Percentiles rank a stretch among this genome's conserved stretches.
Conservation (phyloP, 495 filamentous ascomycete species). For the Penicillium coffeae region DNA sequence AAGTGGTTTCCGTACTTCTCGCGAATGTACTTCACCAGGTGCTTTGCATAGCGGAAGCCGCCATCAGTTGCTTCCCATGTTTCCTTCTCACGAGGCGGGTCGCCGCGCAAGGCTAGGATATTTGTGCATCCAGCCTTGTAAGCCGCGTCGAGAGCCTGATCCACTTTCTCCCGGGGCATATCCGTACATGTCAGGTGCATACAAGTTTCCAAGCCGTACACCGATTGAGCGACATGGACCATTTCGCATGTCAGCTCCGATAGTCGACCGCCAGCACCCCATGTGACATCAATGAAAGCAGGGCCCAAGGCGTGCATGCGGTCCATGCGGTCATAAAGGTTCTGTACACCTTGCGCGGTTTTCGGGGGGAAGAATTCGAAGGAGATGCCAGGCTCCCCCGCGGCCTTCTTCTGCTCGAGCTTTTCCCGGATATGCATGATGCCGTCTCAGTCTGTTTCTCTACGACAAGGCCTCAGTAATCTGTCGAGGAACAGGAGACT, state of each 20-base stretch:
- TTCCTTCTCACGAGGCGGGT: constrained; percentile 92
- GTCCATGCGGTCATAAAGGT: constrained; percentile 99
- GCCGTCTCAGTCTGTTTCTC: constrained; percentile 14
- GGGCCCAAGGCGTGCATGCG: constrained; percentile 94
- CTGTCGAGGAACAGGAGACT: not conserved
- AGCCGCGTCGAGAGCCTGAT: constrained; percentile 79
- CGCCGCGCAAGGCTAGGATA: constrained; percentile 90
- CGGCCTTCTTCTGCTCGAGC: constrained; percentile 73
- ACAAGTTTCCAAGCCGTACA: constrained; percentile 94
- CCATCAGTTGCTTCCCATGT: constrained; percentile 83
- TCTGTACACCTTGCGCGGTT: constrained; percentile 95
- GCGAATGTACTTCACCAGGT: constrained; percentile 91
- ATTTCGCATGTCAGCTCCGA: constrained; percentile 95
- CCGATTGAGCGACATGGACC: constrained; percentile 95
- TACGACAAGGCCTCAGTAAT: constrained; percentile 8
- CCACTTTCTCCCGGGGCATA: constrained; percentile 88
- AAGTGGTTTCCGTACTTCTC: constrained; percentile 90
- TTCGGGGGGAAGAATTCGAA: constrained; percentile 99
- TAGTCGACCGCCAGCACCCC: constrained; percentile 91
- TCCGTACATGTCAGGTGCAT: constrained; percentile 99
- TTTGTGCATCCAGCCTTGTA: constrained; percentile 97
- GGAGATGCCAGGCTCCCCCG: constrained; percentile 81
- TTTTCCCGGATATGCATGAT: constrained; percentile 89
- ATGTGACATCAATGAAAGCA: constrained; percentile 96
- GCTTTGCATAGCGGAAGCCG: constrained; percentile 87